These are phyloP conservation scores for Penicillium herquei DNA, from an alignment of 495 filamentous ascomycete species.

Conservation along the genomic window DNA sequence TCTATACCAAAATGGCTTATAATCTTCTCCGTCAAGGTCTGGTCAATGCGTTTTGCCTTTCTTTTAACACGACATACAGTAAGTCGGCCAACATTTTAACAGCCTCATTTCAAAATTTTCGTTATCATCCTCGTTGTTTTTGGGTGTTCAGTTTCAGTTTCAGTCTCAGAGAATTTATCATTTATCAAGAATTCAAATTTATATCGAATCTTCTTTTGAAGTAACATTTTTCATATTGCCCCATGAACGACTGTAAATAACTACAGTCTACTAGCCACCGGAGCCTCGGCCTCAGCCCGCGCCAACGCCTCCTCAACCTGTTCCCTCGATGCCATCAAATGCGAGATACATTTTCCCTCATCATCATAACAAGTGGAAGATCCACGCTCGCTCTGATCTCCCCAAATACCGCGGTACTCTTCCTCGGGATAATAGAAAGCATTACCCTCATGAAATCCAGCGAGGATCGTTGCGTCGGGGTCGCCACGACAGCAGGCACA, in stretches of 20 bases:
- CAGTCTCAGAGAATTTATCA: too few species aligned
- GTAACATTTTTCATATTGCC: background rate
- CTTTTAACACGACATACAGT: too few species aligned
- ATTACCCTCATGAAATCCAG: constrained; percentile 2
- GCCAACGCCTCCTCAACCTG: constrained; percentile 14
- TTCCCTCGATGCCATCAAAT: constrained; percentile 3
- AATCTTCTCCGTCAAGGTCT: too few species aligned
- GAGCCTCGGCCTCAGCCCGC: background rate
- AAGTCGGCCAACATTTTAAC: too few species aligned
- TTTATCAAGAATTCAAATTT: background rate
- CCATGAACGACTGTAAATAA: background rate
- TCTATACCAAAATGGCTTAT: too few species aligned
- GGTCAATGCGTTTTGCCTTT: too few species aligned
- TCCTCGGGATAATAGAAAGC: constrained; percentile 7
- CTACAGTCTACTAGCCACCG: constrained; percentile 1
- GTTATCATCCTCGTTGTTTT: too few species aligned
- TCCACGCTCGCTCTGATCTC: constrained; percentile 1
- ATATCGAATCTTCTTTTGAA: background rate
- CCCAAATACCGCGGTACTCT: constrained; percentile 8
- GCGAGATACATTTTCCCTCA: background rate
- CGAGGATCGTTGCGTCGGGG: constrained; percentile 5
- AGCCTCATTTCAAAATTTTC: too few species aligned
- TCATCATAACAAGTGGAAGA: background rate
- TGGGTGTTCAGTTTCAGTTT: too few species aligned
- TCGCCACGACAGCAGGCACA: constrained; percentile 14